Evolutionary conservation across 768 basidiomycete genomes (phyloP).

Genomic region (Lactarius sp.): DNA sequence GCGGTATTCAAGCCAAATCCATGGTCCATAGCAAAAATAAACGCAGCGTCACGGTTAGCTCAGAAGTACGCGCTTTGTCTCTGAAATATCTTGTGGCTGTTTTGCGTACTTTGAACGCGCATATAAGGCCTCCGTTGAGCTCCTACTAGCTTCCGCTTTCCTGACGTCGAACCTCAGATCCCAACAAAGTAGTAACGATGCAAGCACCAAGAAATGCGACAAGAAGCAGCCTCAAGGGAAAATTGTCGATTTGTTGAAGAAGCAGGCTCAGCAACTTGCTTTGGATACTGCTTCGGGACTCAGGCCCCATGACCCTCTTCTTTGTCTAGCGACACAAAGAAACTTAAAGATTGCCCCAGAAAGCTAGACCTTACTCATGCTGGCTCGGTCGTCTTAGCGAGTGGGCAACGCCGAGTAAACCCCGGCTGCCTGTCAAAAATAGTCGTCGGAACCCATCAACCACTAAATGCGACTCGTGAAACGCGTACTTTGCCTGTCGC

Average conservation of each 20-base stretch:
- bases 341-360: background rate
- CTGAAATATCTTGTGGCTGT: background rate
- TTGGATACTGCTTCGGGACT: conserved; percentile 5
- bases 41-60: conserved; percentile 51
- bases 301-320: conserved; percentile 8
- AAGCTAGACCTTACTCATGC: background rate
- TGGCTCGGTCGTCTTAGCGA: background rate
- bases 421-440: background rate
- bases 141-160: background rate
- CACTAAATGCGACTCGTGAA: background rate
- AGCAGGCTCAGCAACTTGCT: conserved; percentile 33
- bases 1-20: conserved; percentile 71
- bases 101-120: background rate
- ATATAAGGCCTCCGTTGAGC: conserved; percentile 2
- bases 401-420: background rate
- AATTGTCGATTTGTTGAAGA: conserved; percentile 46
- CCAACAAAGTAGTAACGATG: background rate
- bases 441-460: background rate
- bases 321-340: background rate
- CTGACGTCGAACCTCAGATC: conserved; percentile 3
- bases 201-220: background rate
- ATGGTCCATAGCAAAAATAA: conserved; percentile 76
- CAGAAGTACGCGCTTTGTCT: conserved; percentile 15
- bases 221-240: conserved; percentile 29
- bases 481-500: background rate